A percentile compares a stretch with the other conserved stretches of the same genome.
These are phyloP conservation scores for Phytophthora constricta DNA, from an alignment of 352 stramenopile species.

Conservation along the genomic window DNA sequence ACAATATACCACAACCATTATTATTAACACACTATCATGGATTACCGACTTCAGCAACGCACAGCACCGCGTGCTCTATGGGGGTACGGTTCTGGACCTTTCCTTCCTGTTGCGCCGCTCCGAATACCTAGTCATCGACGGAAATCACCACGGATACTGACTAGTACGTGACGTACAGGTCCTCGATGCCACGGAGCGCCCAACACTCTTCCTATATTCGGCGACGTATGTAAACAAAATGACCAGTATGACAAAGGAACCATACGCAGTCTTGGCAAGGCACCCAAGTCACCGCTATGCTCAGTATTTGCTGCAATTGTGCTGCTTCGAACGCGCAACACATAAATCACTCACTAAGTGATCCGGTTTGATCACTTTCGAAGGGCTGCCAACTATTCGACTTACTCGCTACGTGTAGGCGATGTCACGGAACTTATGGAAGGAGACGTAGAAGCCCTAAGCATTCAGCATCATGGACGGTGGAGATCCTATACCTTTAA, in stretches of 20 bases:
- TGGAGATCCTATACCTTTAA: not conserved
- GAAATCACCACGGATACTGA: not conserved
- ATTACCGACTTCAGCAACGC: not conserved
- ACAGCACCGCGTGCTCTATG: conserved; percentile 3
- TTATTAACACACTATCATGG: too few relatives aligned
- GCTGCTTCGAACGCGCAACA: not conserved
- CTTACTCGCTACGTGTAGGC: not conserved
- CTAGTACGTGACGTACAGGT: conserved; percentile 3
- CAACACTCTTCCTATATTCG: not conserved
- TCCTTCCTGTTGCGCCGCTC: not conserved
- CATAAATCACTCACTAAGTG: not conserved
- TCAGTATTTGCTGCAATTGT: not conserved
- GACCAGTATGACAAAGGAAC: not conserved
- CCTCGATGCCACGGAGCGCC: not conserved
- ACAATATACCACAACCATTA: too few relatives aligned
- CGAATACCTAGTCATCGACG: conserved; percentile 5
- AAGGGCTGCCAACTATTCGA: not conserved
- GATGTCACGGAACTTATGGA: not conserved
- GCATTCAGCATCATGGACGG: not conserved
- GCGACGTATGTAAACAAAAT: not conserved
- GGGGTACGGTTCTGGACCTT: conserved; percentile 1
- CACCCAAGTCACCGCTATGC: not conserved
- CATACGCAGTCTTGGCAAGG: not conserved
- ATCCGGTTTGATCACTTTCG: not conserved
- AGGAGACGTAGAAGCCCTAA: too few relatives aligned